Percentiles rank a stretch among this genome's conserved stretches.
Conservation (phyloP, 192 early-diverging fungal species). For the Entomortierella lignicola region DNA sequence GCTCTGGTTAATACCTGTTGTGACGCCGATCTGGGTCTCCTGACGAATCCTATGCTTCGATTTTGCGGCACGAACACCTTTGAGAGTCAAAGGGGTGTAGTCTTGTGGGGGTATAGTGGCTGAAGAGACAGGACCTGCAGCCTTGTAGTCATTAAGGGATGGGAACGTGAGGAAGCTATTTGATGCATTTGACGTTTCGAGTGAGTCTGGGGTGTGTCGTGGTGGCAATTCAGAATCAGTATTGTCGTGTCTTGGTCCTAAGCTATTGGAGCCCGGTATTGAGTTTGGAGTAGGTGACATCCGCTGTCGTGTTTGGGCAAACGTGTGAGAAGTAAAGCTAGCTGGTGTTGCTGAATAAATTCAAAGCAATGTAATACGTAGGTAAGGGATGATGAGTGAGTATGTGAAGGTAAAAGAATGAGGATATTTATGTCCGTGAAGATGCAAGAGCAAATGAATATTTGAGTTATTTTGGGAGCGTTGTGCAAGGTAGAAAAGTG, state of each 20-base stretch:
- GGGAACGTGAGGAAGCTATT: slow-evolving; percentile 26
- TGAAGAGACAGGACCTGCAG: neutral
- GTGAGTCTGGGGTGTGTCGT: slow-evolving; percentile 1
- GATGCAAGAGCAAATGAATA: no score
- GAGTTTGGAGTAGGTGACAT: slow-evolving; percentile 14
- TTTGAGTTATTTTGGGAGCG: no score
- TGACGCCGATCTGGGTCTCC: slow-evolving; percentile 33
- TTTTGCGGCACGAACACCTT: slow-evolving; percentile 32
- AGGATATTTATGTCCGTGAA: no score
- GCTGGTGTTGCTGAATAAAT: neutral
- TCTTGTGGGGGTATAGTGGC: slow-evolving; percentile 10
- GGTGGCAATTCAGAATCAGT: neutral
- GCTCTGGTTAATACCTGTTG: slow-evolving; percentile 30
- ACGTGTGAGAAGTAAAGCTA: neutral
- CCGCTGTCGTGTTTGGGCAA: neutral
- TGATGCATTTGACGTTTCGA: neutral
- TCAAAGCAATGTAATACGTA: neutral
- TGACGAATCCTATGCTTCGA: slow-evolving; percentile 42
- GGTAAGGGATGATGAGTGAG: neutral
- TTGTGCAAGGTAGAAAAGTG: neutral
- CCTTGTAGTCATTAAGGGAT: slow-evolving; percentile 27
- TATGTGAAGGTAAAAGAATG: neutral
- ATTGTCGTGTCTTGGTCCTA: slow-evolving; percentile 8
- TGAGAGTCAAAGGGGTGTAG: slow-evolving; percentile 35
- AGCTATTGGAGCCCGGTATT: neutral